phyloP scores from a whole-genome alignment of 164 flowering plant genomes.

The Euptelea pleiosperma region DNA sequence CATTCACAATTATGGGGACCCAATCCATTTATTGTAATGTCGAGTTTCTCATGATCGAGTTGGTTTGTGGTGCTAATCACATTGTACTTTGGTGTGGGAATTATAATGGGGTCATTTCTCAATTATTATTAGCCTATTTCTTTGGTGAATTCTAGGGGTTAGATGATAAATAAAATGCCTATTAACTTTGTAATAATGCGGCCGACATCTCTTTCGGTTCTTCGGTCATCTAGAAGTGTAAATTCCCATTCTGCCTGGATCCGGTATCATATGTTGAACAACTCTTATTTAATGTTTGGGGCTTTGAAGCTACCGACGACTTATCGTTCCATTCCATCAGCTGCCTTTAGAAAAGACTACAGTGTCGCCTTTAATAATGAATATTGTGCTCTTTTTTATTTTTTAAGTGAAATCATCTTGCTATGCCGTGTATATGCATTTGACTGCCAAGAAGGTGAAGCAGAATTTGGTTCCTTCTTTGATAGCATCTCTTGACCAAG shows the following conservation, averaged over 20 bases:
- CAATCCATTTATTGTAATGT: neutral
- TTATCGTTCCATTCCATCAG: no score
- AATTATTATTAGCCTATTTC: conserved; percentile 1
- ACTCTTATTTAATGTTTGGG: no score
- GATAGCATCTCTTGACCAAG: no score
- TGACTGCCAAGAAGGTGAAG: neutral
- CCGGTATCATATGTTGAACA: no score
- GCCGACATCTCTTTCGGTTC: no score
- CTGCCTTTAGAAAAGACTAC: no score
- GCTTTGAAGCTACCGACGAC: no score
- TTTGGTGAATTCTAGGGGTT: no score
- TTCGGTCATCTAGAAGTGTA: no score
- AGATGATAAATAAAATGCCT: no score
- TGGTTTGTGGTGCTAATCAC: neutral
- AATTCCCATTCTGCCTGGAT: no score
- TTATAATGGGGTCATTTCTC: neutral
- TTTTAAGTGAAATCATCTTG: conserved; percentile 4
- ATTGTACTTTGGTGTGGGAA: neutral
- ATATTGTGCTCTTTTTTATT: neutral
- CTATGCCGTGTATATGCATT: neutral
- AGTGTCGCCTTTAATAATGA: neutral
- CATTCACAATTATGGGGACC: neutral
- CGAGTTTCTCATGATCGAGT: neutral
- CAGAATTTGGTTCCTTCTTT: neutral
- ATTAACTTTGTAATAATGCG: no score